These are phyloP conservation scores for Solanum lycopersicoides DNA, from an alignment of 257 asterid genomes.

Conservation along the genomic window DNA sequence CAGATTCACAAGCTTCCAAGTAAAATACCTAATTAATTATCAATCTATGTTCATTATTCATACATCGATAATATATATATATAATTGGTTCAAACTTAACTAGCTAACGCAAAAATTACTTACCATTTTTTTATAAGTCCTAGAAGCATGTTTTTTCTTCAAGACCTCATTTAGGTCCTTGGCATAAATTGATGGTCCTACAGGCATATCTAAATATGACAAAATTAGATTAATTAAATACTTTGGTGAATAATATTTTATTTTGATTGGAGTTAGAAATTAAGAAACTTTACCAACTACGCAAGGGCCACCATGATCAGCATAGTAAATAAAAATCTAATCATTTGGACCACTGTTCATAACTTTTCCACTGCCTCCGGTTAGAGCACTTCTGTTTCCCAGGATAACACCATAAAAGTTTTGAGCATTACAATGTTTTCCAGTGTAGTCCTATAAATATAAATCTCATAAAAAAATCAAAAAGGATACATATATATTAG, in stretches of 20 bases:
- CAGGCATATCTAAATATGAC: conserved; percentile 60
- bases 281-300: conserved; percentile 40
- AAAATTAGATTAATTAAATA: neutral
- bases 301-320: conserved; percentile 93
- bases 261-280: neutral
- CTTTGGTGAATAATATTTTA: neutral
- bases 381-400: conserved; percentile 61
- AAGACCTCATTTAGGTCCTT: conserved; percentile 40
- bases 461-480: neutral
- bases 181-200: conserved; percentile 48
- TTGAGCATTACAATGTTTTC: conserved; percentile 47
- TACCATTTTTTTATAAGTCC: conserved; percentile 78
- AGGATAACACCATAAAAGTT: conserved; percentile 70
- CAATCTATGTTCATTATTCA: neutral
- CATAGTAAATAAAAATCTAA: conserved; percentile 64
- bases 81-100: neutral
- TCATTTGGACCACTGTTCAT: conserved; percentile 80
- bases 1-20: conserved; percentile 89
- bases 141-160: conserved; percentile 63
- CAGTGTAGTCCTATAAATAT: conserved; percentile 59
- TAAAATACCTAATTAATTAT: conserved; percentile 49
- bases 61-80: too few relatives aligned
- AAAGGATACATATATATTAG: neutral
- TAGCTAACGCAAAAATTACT: neutral
- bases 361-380: conserved; percentile 91